These are phyloP conservation scores for Aspergillus bertholletiae DNA, from an alignment of 495 filamentous ascomycete species.

Conservation along the genomic window DNA sequence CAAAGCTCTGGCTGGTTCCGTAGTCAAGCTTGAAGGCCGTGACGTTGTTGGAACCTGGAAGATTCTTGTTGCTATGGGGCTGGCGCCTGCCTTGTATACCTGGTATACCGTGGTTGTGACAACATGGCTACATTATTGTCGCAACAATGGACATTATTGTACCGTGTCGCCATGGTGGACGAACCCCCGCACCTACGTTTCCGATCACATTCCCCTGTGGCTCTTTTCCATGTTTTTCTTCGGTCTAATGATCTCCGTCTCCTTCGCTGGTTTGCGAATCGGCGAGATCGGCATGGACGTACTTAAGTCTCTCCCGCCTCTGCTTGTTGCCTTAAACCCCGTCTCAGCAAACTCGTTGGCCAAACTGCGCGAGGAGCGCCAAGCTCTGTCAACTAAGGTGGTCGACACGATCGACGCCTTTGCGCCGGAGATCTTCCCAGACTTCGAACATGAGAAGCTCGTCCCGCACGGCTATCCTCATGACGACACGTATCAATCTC, in stretches of 20 bases:
- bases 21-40: slow-evolving; percentile 87
- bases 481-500: slow-evolving; percentile 20
- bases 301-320: slow-evolving; percentile 84
- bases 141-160: slow-evolving; percentile 19
- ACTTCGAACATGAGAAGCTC: slow-evolving; percentile 86
- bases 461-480: slow-evolving; percentile 38
- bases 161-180: background rate
- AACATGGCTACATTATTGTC: slow-evolving; percentile 74
- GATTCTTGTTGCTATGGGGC: slow-evolving; percentile 82
- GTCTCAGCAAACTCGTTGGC: slow-evolving; percentile 78
- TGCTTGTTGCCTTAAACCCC: slow-evolving; percentile 79
- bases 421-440: slow-evolving; percentile 93
- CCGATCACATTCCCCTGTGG: slow-evolving; percentile 77
- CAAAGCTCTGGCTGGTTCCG: slow-evolving; percentile 85
- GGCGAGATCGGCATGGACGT: slow-evolving; percentile 99
- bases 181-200: slow-evolving; percentile 70
- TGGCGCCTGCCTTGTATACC: slow-evolving; percentile 83
- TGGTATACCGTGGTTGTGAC: slow-evolving; percentile 72
- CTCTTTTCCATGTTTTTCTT: slow-evolving; percentile 66
- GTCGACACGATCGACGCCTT: slow-evolving; percentile 91
- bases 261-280: slow-evolving; percentile 90
- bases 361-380: slow-evolving; percentile 70
- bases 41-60: slow-evolving; percentile 99
- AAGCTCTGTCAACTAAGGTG: slow-evolving; percentile 70
- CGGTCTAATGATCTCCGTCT: slow-evolving; percentile 80